Evolutionary conservation across 1,139 yeast genomes (phyloP).

Genomic region (Neolecta irregularis): DNA sequence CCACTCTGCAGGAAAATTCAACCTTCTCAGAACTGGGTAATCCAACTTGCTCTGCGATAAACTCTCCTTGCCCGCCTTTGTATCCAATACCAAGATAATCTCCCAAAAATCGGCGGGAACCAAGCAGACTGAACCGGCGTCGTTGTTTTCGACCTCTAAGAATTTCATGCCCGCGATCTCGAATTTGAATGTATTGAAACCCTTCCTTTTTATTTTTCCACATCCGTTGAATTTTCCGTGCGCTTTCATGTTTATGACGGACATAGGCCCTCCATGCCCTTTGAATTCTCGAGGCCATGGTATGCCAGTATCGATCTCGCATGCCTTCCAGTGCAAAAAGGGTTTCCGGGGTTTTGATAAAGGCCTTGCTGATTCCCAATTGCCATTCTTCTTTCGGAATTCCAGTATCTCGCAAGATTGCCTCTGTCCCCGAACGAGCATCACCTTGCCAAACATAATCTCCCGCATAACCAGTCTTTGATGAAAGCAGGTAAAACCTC

Average conservation of each 20-base stretch:
- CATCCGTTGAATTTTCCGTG: constrained; percentile 65
- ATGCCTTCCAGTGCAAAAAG: constrained; percentile 87
- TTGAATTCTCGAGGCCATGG: constrained; percentile 95
- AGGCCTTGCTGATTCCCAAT: constrained; percentile 86
- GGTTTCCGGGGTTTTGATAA: constrained; percentile 94
- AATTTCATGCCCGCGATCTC: constrained; percentile 66
- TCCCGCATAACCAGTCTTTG: constrained; percentile 92
- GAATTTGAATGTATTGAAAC: constrained; percentile 56
- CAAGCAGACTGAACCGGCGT: constrained; percentile 71
- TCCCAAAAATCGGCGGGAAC: constrained; percentile 85
- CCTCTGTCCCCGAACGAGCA: constrained; percentile 60
- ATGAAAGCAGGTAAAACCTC: constrained; percentile 75
- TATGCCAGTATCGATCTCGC: constrained; percentile 97
- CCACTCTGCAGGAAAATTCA: constrained; percentile 71
- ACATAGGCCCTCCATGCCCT: constrained; percentile 87
- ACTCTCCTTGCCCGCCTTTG: constrained; percentile 54
- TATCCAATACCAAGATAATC: constrained; percentile 79
- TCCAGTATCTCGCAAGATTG: constrained; percentile 63
- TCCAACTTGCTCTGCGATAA: constrained; percentile 31
- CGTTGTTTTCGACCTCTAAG: constrained; percentile 74
- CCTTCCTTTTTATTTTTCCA: constrained; percentile 75
- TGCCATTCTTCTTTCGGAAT: constrained; percentile 77
- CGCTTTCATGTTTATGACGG: constrained; percentile 74
- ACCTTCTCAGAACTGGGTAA: constrained; percentile 42
- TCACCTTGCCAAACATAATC: constrained; percentile 94